Percentiles rank a stretch among this genome's conserved stretches.
Evolutionary conservation across 2,329 filamentous ascomycete species (phyloP).

Genomic region (Ascocoryne sarcoides): DNA sequence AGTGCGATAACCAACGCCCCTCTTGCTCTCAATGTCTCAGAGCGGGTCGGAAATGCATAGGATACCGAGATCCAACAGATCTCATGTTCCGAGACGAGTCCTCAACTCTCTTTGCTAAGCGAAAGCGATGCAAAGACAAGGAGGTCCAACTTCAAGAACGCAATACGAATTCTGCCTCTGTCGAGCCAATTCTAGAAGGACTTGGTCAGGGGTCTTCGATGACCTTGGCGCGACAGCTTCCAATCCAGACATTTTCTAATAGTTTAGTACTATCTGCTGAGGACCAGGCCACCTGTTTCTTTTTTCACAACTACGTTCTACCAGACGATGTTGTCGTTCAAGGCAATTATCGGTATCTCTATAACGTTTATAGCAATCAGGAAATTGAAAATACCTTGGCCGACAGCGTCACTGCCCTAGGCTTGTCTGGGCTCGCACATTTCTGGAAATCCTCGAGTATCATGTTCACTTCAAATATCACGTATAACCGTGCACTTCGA

Average conservation of each 20-base stretch:
- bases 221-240: no score
- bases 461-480: conserved; percentile 8
- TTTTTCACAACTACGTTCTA: conserved; percentile 23
- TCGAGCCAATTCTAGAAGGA: background rate
- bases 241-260: conserved; percentile 1
- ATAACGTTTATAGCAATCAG: conserved; percentile 30
- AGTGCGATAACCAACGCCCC: conserved; percentile 46
- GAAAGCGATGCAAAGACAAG: conserved; percentile 6
- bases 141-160: background rate
- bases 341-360: conserved; percentile 20
- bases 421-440: conserved; percentile 18
- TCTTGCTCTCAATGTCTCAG: conserved; percentile 47
- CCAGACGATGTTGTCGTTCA: conserved; percentile 6
- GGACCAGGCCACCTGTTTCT: conserved; percentile 21
- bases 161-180: background rate
- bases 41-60: conserved; percentile 41
- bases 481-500: conserved; percentile 17
- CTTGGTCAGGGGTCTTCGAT: no score
- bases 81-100: conserved; percentile 52
- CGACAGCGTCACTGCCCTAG: conserved; percentile 17
- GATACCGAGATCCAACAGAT: conserved; percentile 46
- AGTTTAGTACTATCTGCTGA: conserved; percentile 9
- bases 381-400: conserved; percentile 33
- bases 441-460: conserved; percentile 18
- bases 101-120: conserved; percentile 10